Conservation (phyloP, 352 stramenopile species). For the Thraustotheca clavata region DNA sequence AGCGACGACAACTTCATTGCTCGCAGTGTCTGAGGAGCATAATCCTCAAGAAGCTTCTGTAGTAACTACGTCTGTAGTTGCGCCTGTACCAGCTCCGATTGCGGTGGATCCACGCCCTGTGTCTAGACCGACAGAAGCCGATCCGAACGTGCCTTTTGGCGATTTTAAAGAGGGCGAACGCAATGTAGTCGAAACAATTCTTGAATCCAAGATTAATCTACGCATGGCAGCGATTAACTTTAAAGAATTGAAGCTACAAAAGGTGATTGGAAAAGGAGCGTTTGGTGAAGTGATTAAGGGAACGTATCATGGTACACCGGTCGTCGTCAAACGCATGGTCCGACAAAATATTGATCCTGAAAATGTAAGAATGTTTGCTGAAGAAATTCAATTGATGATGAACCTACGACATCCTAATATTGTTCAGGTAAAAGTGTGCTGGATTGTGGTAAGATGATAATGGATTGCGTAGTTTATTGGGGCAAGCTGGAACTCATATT, state of each 20-base stretch:
- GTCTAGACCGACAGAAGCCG: neutral
- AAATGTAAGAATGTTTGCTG: slow-evolving; percentile 83
- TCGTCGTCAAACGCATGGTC: slow-evolving; percentile 85
- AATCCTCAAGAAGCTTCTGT: neutral
- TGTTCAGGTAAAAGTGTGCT: slow-evolving; percentile 38
- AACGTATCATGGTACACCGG: slow-evolving; percentile 80
- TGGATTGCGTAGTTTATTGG: slow-evolving; percentile 62
- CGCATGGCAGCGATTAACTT: slow-evolving; percentile 87
- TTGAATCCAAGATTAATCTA: slow-evolving; percentile 80
- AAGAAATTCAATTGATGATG: slow-evolving; percentile 89
- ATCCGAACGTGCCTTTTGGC: slow-evolving; percentile 47
- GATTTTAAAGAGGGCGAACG: slow-evolving; percentile 84
- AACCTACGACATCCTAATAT: slow-evolving; percentile 84
- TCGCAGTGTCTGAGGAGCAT: neutral
- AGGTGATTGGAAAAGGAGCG: slow-evolving; percentile 77
- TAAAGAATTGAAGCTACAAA: slow-evolving; percentile 80
- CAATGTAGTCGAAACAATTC: slow-evolving; percentile 81
- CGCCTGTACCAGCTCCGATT: neutral
- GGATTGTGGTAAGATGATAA: neutral
- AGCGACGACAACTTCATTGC: neutral
- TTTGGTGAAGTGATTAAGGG: slow-evolving; percentile 86
- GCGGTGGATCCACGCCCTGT: neutral
- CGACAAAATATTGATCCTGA: slow-evolving; percentile 85
- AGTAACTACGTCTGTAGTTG: neutral
- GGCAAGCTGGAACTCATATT: slow-evolving; percentile 88